Evolutionary conservation across 805 yeast genomes (phyloP).

Genomic region (Saturnispora sanitii): DNA sequence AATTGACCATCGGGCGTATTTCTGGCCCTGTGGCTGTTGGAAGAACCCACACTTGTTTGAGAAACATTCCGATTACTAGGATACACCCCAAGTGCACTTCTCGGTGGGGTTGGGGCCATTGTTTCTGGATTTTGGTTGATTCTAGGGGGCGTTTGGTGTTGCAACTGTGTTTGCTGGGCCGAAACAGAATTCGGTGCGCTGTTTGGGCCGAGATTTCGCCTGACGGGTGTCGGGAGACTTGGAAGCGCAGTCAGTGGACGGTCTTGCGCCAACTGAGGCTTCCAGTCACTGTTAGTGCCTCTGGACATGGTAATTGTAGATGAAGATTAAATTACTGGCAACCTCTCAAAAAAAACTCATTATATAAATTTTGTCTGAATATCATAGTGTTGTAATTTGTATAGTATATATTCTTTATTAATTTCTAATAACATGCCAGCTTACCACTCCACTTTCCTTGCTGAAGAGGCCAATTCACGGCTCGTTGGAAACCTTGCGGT

Average conservation of each 20-base stretch:
- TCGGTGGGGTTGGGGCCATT: no score
- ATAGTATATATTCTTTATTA: no score
- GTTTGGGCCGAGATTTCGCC: background rate
- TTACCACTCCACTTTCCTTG: conserved; percentile 69
- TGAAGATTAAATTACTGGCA: background rate
- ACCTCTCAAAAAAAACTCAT: background rate
- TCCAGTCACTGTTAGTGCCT: background rate
- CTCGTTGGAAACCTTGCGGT: conserved; percentile 71
- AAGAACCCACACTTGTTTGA: no score
- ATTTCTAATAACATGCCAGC: conserved; percentile 30
- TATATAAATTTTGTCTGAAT: background rate
- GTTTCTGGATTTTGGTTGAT: no score
- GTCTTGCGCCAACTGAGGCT: conserved; percentile 1
- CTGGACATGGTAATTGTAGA: background rate
- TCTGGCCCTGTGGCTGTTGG: no score
- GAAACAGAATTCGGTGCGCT: background rate
- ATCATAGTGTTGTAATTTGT: background rate
- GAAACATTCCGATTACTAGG: no score
- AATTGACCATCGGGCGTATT: no score
- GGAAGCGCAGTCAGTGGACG: background rate
- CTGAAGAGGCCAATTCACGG: conserved; percentile 50
- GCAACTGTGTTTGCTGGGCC: background rate
- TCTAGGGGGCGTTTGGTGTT: no score
- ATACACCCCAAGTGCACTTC: no score
- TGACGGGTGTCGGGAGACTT: background rate